Evolutionary conservation across 345 rosid genomes (phyloP).

Genomic region (Mallotus nudiflorus): DNA sequence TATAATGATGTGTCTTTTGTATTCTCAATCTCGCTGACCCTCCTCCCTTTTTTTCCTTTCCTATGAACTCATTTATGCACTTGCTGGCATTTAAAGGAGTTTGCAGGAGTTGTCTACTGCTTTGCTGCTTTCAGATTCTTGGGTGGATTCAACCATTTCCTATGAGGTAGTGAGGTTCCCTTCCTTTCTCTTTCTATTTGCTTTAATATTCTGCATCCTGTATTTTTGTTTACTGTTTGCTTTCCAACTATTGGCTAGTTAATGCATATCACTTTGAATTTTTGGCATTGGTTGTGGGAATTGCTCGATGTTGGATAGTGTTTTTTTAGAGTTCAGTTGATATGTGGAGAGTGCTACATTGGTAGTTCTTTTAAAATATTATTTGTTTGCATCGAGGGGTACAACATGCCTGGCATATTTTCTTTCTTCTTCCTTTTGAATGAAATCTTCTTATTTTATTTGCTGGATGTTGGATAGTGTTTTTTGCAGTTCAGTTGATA

Average conservation of each 20-base stretch:
- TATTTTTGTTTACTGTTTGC: neutral
- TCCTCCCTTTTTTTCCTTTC: neutral
- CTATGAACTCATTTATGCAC: conserved; percentile 14
- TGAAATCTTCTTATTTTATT: neutral
- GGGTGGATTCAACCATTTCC: conserved; percentile 24
- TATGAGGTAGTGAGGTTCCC: conserved; percentile 38
- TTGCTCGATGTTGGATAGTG: neutral
- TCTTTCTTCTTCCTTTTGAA: neutral
- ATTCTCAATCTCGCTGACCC: neutral
- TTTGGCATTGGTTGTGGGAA: neutral
- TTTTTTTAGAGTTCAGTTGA: neutral
- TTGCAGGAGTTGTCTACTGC: conserved; percentile 65
- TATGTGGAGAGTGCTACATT: neutral
- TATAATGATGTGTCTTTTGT: neutral
- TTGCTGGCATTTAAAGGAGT: conserved; percentile 58
- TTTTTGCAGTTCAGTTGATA: neutral
- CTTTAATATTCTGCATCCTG: neutral
- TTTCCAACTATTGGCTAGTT: neutral
- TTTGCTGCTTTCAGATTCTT: conserved; percentile 41
- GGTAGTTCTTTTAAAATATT: neutral
- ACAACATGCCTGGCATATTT: neutral
- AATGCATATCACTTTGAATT: neutral
- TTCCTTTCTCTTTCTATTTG: neutral
- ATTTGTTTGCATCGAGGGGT: neutral
- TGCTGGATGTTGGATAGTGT: neutral